Conservation (phyloP, 2,329 filamentous ascomycete genomes). For the Neocucurbitaria cava region DNA sequence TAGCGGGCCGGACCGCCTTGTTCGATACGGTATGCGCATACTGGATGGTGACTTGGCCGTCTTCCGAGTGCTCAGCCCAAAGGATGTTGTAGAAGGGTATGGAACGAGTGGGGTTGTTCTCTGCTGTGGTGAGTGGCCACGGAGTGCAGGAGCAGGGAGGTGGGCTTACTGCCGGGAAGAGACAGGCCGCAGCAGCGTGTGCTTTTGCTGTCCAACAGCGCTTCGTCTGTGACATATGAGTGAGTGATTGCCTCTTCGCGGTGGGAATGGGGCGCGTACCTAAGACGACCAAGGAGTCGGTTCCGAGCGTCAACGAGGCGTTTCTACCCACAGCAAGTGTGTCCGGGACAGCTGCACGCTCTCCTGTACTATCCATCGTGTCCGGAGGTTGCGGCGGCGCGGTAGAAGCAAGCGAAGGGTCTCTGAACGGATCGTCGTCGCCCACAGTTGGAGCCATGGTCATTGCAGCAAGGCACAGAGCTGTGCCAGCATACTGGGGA, state of each 20-base stretch:
- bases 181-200: conserved; percentile 65
- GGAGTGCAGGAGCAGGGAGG: neutral
- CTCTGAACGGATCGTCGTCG: conserved; percentile 39
- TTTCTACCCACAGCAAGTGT: conserved; percentile 64
- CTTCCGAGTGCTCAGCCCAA: conserved; percentile 72
- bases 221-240: conserved; percentile 56
- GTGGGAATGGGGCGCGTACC: conserved; percentile 51
- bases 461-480: conserved; percentile 12
- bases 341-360: conserved; percentile 27
- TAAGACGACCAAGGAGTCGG: conserved; percentile 66
- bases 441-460: conserved; percentile 31
- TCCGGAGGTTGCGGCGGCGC: conserved; percentile 9
- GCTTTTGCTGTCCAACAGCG: conserved; percentile 56
- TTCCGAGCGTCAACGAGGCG: conserved; percentile 66
- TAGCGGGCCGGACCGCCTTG: conserved; percentile 65
- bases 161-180: conserved; percentile 53
- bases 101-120: conserved; percentile 59
- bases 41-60: conserved; percentile 69
- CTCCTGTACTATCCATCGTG: conserved; percentile 1
- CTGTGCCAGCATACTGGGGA: conserved; percentile 8
- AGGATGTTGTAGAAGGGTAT: conserved; percentile 86
- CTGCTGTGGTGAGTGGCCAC: conserved; percentile 34
- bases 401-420: conserved; percentile 30
- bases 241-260: neutral
- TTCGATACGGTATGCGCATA: conserved; percentile 69